phyloP scores from a whole-genome alignment of 768 basidiomycete species.

The Pulveroboletus sp. region DNA sequence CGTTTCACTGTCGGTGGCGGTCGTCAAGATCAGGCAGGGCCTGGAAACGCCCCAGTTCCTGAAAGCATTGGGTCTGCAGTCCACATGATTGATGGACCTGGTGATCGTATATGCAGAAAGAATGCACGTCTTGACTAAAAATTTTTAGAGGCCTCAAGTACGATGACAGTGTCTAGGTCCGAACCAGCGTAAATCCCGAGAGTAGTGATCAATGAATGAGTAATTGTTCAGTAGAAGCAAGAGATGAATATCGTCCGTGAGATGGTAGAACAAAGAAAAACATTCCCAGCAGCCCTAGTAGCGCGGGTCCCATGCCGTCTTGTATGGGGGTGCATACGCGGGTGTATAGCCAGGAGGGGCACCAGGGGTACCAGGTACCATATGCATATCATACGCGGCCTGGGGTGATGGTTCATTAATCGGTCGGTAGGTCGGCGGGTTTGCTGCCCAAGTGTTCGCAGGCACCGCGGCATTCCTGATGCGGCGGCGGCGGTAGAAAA shows the following conservation, averaged over 20 bases:
- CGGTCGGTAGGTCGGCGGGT: constrained; percentile 16
- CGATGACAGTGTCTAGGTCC: not conserved
- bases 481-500: constrained; percentile 14
- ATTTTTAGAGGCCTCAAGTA: not conserved
- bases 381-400: constrained; percentile 26
- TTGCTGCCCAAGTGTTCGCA: constrained; percentile 4
- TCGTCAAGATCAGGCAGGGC: constrained; percentile 34
- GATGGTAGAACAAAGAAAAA: not conserved
- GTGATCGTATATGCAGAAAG: not conserved
- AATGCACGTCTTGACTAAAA: not conserved
- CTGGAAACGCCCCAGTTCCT: constrained; percentile 49
- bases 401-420: constrained; percentile 28
- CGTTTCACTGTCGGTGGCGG: constrained; percentile 16
- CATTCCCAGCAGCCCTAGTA: constrained; percentile 1
- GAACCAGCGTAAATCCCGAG: not conserved
- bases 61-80: not conserved
- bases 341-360: constrained; percentile 13
- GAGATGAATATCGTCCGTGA: not conserved
- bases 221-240: not conserved
- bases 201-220: not conserved
- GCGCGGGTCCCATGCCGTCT: constrained; percentile 26
- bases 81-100: not conserved
- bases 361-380: constrained; percentile 9
- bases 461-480: constrained; percentile 1
- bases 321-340: constrained; percentile 14